Evolutionary conservation across 306 rosid species (phyloP), one percentile per base, ranked within the genome.

Genomic region (Neltuma alba): DNA sequence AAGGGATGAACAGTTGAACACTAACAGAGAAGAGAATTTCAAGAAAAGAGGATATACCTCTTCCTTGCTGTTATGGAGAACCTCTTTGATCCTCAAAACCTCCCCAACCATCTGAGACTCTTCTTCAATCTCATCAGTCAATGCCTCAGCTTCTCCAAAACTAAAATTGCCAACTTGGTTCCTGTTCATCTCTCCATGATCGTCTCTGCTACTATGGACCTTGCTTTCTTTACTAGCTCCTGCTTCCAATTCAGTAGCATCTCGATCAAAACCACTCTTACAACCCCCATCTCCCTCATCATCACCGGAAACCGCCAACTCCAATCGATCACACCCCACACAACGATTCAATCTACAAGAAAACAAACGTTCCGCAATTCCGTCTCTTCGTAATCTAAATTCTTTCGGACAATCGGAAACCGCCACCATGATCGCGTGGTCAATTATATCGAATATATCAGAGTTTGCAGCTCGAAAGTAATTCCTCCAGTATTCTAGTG

Each of bases 191-290:
- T 85, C 94, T 18, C 70, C 86, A 63, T 50, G 83, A 76, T 89
- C 92, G 61, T 84, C 88, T 64, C 92, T 79, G 47, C 80, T 57
- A 44, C 86, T 78, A 81, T 88, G 83, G 7, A 82, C 94, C 85
- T 95, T 90, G 82, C 98, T 95, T 81, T 95, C 98, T 69, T 95
- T 95, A 72, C 99, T 95, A 5, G 87, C 97, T 4, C 95, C 95
- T 0, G 81, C 88, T 66, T 83, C 92, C n/a, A 86, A 69, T 66
- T 83, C 92, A 13, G 79, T 78, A 58, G 81, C 82, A 71, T 65
- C 85, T 45, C 88, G 63, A 9, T 67, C 88, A 78, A 76, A 84
- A 57, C 80, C 86, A 63, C 83, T 82, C 77, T 87, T 88, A 36
- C 78, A 78, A 34, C 80, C 85, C 4, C 87, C 76, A 15, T 38